Evolutionary conservation across 441 rosid genomes (phyloP).

Genomic region (Gossypium schwendimanii): DNA sequence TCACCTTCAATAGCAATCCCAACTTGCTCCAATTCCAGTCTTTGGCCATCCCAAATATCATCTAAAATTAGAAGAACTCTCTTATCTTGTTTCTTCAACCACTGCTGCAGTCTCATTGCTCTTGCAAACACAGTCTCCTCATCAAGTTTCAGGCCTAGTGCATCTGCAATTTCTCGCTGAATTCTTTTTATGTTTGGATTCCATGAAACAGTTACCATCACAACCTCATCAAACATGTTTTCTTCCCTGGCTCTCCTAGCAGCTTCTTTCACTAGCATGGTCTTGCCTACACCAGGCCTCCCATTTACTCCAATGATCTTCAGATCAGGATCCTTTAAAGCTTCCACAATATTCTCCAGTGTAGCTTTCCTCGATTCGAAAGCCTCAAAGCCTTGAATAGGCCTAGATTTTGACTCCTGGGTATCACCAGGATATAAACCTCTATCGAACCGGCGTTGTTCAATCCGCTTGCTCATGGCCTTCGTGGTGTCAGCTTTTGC

Average conservation of each 20-base stretch:
- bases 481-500: background rate
- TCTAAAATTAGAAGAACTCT: conserved; percentile 20
- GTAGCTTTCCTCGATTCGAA: background rate
- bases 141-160: background rate
- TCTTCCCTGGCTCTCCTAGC: background rate
- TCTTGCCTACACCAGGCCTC: conserved; percentile 18
- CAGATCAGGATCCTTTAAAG: background rate
- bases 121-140: conserved; percentile 11
- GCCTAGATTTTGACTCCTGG: background rate
- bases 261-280: conserved; percentile 5
- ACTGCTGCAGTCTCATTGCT: conserved; percentile 8
- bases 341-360: background rate
- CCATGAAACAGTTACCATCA: background rate
- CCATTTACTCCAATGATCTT: conserved; percentile 14
- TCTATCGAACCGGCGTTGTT: background rate
- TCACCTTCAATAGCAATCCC: conserved; percentile 8
- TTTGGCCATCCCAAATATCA: conserved; percentile 20
- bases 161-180: conserved; percentile 20
- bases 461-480: background rate
- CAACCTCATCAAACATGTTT: conserved; percentile 6
- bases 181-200: conserved; percentile 10
- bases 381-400: background rate
- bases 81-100: conserved; percentile 6
- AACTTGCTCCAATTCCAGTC: conserved; percentile 14
- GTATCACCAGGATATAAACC: background rate